phyloP scores from a whole-genome alignment of 768 basidiomycete species.

The Amanita subjunquillea region DNA sequence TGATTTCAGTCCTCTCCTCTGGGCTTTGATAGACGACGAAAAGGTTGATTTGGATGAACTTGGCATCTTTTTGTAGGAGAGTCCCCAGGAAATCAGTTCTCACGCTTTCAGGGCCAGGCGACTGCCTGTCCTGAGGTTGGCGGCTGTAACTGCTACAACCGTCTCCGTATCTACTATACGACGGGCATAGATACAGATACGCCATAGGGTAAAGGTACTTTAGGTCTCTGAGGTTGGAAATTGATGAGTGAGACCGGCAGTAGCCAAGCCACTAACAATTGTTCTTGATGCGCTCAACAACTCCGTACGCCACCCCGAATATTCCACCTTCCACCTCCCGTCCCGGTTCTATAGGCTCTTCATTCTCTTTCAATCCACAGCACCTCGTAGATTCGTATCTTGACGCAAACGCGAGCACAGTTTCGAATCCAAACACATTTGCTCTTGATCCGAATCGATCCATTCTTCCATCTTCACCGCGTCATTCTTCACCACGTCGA shows the following conservation, averaged over 20 bases:
- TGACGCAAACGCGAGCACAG: slow-evolving; percentile 51
- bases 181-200: too few relatives aligned
- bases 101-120: not conserved
- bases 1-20: not conserved
- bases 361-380: slow-evolving; percentile 79
- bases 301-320: slow-evolving; percentile 41
- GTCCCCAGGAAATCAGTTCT: not conserved
- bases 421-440: slow-evolving; percentile 42
- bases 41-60: not conserved
- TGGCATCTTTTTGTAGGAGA: not conserved
- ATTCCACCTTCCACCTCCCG: slow-evolving; percentile 43
- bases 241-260: too few relatives aligned
- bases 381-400: slow-evolving; percentile 63
- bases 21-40: not conserved
- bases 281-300: slow-evolving; percentile 30
- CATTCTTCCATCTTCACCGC: slow-evolving; percentile 62
- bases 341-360: slow-evolving; percentile 63
- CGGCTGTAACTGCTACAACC: too few relatives aligned
- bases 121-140: too few relatives aligned
- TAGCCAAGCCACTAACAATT: not conserved
- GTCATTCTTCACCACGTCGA: slow-evolving; percentile 54
- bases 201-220: too few relatives aligned
- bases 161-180: too few relatives aligned
- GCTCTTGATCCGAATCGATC: slow-evolving; percentile 78
- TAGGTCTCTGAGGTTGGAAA: too few relatives aligned